phyloP scores from a whole-genome alignment of 2,329 filamentous ascomycete genomes.

The Colletotrichum ledebouriae region DNA sequence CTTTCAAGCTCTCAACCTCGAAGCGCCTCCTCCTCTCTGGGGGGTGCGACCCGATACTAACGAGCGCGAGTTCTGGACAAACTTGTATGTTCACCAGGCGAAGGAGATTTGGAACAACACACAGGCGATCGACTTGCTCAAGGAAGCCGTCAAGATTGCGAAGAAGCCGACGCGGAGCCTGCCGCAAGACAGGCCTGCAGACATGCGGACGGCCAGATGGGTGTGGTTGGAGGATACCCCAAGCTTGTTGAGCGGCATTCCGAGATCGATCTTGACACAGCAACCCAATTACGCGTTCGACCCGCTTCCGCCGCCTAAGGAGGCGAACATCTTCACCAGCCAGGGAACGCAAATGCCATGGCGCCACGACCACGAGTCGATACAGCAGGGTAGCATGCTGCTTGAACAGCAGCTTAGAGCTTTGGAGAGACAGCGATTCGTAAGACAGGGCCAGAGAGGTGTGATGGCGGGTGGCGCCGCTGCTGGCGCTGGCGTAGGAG shows the following conservation, averaged over 20 bases:
- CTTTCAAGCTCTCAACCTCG: constrained; percentile 84
- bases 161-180: constrained; percentile 56
- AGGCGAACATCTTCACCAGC: constrained; percentile 65
- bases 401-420: constrained; percentile 29
- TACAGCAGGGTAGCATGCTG: constrained; percentile 19
- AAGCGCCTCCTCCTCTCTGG: constrained; percentile 86
- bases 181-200: constrained; percentile 56
- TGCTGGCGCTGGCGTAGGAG: constrained; percentile 26
- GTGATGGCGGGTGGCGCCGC: constrained; percentile 19
- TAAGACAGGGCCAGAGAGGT: constrained; percentile 3
- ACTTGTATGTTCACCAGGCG: constrained; percentile 80
- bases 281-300: constrained; percentile 83
- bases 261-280: constrained; percentile 72
- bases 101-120: constrained; percentile 91
- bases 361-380: constrained; percentile 46
- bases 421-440: constrained; percentile 3
- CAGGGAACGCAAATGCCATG: constrained; percentile 59
- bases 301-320: constrained; percentile 78
- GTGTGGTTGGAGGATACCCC: constrained; percentile 83
- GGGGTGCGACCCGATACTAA: constrained; percentile 76
- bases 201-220: constrained; percentile 75
- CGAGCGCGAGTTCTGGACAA: constrained; percentile 75
- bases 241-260: constrained; percentile 77
- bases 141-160: constrained; percentile 74
- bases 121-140: constrained; percentile 76